Evolutionary conservation across 768 basidiomycete species (phyloP).

Genomic region (Austroboletus festivus): DNA sequence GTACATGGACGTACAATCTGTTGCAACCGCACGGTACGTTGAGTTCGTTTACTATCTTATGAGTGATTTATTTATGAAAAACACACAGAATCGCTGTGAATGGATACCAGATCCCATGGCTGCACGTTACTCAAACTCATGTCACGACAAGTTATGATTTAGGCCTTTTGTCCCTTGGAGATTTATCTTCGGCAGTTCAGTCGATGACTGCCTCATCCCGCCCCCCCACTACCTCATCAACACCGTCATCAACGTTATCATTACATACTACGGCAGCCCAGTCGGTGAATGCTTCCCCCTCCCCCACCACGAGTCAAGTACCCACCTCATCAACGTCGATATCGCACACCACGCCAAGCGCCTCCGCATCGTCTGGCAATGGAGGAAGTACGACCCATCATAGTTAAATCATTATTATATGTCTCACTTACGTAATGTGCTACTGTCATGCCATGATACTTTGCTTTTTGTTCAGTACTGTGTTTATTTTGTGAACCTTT

Average conservation of each 20-base stretch:
- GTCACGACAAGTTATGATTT: conserved; percentile 51
- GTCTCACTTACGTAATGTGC: no score
- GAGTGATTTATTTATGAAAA: not conserved
- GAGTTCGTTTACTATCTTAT: not conserved
- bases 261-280: no score
- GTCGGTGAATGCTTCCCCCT: no score
- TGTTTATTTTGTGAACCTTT: no score
- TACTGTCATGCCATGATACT: no score
- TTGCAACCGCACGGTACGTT: conserved; percentile 40
- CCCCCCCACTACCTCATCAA: not conserved
- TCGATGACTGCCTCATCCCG: conserved; percentile 5
- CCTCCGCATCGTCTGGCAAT: not conserved
- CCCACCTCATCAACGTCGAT: no score
- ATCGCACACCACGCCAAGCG: not conserved
- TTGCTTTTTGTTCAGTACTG: no score
- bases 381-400: conserved; percentile 10
- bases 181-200: conserved; percentile 17
- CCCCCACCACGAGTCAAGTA: no score
- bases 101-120: conserved; percentile 65
- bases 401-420: no score
- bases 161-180: conserved; percentile 13
- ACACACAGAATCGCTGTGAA: conserved; percentile 41
- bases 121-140: conserved; percentile 50
- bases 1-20: conserved; percentile 51
- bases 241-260: not conserved